phyloP scores from a whole-genome alignment of 768 basidiomycete species.

The Crucibulum laeve region DNA sequence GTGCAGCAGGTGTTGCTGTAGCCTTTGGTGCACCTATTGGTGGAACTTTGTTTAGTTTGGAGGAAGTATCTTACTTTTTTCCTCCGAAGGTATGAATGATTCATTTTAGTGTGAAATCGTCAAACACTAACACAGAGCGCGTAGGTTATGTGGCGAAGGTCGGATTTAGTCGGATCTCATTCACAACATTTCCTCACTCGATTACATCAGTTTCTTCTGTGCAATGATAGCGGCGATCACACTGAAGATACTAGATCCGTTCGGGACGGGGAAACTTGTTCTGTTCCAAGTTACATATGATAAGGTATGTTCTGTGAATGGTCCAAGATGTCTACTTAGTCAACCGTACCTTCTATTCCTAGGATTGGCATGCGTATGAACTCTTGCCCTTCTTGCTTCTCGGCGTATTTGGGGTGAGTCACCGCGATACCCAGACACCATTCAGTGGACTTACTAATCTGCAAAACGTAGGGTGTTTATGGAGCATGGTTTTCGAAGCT shows the following conservation, averaged over 20 bases:
- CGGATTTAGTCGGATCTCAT: conserved; percentile 17
- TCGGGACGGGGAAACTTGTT: conserved; percentile 91
- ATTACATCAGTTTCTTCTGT: conserved; percentile 82
- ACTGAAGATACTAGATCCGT: conserved; percentile 88
- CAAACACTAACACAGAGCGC: background rate
- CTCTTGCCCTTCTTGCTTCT: conserved; percentile 80
- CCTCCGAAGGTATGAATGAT: conserved; percentile 69
- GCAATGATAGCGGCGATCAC: conserved; percentile 97
- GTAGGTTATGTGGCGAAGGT: conserved; percentile 96
- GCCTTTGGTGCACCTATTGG: conserved; percentile 97
- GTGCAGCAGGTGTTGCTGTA: conserved; percentile 96
- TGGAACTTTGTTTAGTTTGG: conserved; percentile 87
- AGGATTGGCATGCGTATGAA: conserved; percentile 95
- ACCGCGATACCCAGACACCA: conserved; percentile 2
- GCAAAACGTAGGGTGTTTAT: conserved; percentile 68
- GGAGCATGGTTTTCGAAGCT: conserved; percentile 92
- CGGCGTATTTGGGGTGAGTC: conserved; percentile 81
- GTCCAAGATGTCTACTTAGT: conserved; percentile 1
- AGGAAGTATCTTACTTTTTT: conserved; percentile 96
- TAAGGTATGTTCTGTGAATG: conserved; percentile 40
- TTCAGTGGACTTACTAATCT: conserved; percentile 1
- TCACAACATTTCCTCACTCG: conserved; percentile 18
- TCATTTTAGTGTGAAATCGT: background rate
- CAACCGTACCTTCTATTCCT: conserved; percentile 2
- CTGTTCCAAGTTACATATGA: conserved; percentile 90